Percentiles rank a stretch among this genome's conserved stretches.
Evolutionary conservation across 176 grass and related monocot genomes (phyloP).

Genomic region (Poa pratensis): DNA sequence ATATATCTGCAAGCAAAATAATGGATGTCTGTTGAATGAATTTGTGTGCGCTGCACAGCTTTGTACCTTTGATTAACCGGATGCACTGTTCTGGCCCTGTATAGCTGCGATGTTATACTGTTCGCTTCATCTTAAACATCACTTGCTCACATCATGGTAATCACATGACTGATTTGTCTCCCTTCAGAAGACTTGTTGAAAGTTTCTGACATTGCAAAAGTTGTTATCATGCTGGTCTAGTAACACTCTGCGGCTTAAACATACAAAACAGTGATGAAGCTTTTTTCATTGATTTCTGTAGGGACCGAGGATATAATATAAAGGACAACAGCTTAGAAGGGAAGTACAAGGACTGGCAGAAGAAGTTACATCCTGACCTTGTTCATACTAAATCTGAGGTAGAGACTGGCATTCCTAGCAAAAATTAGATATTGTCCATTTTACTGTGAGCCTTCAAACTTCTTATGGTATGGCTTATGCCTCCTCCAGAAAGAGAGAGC

Average conservation of each 20-base stretch:
- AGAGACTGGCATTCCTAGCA: slow-evolving; percentile 12
- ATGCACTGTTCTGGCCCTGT: neutral
- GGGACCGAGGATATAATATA: slow-evolving; percentile 60
- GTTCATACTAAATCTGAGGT: slow-evolving; percentile 98
- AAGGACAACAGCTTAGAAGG: slow-evolving; percentile 68
- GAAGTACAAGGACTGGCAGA: slow-evolving; percentile 96
- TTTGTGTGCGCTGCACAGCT: neutral
- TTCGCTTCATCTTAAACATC: slow-evolving; percentile 6
- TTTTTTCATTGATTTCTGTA: slow-evolving; percentile 46
- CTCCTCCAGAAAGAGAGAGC: slow-evolving; percentile 70
- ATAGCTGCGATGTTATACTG: neutral
- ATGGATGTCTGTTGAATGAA: neutral
- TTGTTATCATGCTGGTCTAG: slow-evolving; percentile 3
- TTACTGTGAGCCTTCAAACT: neutral
- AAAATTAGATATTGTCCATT: neutral
- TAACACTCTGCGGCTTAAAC: slow-evolving; percentile 15
- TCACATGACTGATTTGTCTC: neutral
- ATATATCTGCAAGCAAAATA: neutral
- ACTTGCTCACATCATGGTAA: neutral
- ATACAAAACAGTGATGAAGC: neutral
- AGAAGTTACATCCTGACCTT: slow-evolving; percentile 93
- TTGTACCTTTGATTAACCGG: neutral
- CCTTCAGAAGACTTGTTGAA: neutral
- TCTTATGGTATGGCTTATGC: slow-evolving; percentile 33
- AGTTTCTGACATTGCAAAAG: neutral